Evolutionary conservation across 177 flowering plant genomes (phyloP), one percentile per base, ranked within the genome.

Genomic region (Vitis hybrid): DNA sequence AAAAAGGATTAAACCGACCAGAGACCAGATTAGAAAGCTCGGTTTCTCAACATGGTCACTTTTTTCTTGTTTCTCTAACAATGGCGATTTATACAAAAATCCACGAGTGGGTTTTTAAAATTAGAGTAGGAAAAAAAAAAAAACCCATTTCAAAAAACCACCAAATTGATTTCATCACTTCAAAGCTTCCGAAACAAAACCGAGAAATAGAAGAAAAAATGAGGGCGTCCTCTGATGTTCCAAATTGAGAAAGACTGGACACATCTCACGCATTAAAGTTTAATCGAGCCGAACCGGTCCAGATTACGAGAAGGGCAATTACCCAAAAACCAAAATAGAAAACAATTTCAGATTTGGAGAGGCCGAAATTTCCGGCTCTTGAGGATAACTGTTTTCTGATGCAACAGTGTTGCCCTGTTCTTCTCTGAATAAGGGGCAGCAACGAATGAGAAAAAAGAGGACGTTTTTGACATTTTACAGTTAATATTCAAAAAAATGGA

Each of bases 221-320:
- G 51, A 39, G 64, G 48, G 9, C 29, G 18, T 62, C 19, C 45
- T 39, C 45, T 39, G 45, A 19, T 16, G 1, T 3, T 19, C 16
- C 26, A 26, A 31, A 51, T 20, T n/a, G 33, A 18, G 10, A 0
- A 18, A 7, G 33, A 13, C 50, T 18, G 65, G 59, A 62, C 60
- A 60, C 9, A 39, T 39, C 5, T 39, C 5, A 39, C 45, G 45
- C 7, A 39, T 39, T 39, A 39, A 39, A 39, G 45, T 7, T 39
- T 0, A 7, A 7, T 39, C 6, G 45, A 39, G 45, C 45, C 2
- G 45, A 39, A 39, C 45, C 45, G 45, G 45, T 39, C 45, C 7
- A 39, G 45, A 39, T 0, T 1, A 5, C 0, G 45, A 26, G 0
- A 26, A 26, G 45, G 0, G 1, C 0, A 4, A 39, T 5, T 39